phyloP scores from a whole-genome alignment of 2,329 filamentous ascomycete species.

The Colletotrichum sp. region DNA sequence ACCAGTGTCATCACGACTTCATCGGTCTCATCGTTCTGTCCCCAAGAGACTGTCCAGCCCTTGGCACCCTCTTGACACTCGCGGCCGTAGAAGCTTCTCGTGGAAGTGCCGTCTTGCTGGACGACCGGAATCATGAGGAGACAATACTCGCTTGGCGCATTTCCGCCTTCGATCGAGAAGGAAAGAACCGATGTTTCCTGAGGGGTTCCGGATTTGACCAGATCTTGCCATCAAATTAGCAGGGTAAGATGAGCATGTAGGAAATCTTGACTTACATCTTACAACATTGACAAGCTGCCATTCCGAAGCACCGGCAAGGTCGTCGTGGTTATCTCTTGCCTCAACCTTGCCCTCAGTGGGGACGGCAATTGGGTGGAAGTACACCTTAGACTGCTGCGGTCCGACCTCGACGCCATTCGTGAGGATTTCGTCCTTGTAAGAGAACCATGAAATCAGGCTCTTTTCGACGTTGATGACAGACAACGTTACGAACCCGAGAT shows the following conservation, averaged over 20 bases:
- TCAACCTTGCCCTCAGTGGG: no score
- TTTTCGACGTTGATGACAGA: neutral
- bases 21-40: no score
- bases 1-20: no score
- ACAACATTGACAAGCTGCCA: constrained; percentile 17
- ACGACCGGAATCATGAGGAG: constrained; percentile 6
- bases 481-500: neutral
- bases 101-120: constrained; percentile 15
- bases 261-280: constrained; percentile 3
- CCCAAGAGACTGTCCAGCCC: constrained; percentile 21
- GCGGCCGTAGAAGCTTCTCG: constrained; percentile 29
- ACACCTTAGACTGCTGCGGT: neutral
- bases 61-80: constrained; percentile 23
- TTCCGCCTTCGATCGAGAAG: neutral
- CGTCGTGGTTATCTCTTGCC: neutral
- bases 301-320: neutral
- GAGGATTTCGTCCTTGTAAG: neutral
- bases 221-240: neutral
- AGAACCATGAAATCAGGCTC: neutral
- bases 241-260: accelerated
- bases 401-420: neutral
- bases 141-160: constrained; percentile 21
- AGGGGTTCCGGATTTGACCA: neutral
- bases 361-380: neutral
- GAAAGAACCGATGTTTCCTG: neutral